Conservation (phyloP, 371 early-diverging fungal species). For the Apophysomyces variabilis region DNA sequence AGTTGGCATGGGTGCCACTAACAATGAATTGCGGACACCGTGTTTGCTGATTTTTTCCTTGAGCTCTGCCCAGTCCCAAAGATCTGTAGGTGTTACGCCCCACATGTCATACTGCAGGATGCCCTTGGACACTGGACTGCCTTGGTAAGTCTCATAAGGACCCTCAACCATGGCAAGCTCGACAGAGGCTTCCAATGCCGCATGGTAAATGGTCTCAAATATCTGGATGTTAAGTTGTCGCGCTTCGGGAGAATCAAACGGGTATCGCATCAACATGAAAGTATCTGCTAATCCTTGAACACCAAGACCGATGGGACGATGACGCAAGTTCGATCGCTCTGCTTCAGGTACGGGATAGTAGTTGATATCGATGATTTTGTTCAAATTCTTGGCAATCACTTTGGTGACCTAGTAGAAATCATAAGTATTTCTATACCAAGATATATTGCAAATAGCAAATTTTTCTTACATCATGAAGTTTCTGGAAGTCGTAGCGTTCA, state of each 20-base stretch:
- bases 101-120: constrained; percentile 96
- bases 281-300: constrained; percentile 99
- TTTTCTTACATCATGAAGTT: constrained; percentile 43
- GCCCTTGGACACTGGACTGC: constrained; percentile 92
- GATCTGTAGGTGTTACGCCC: constrained; percentile 76
- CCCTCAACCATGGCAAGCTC: constrained; percentile 88
- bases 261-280: constrained; percentile 91
- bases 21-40: constrained; percentile 95
- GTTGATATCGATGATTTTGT: constrained; percentile 97
- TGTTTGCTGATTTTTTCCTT: constrained; percentile 80
- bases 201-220: constrained; percentile 98
- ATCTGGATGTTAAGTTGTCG: constrained; percentile 86
- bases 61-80: constrained; percentile 91
- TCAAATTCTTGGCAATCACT: constrained; percentile 88
- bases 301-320: constrained; percentile 98
- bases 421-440: neutral
- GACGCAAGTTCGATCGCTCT: constrained; percentile 84
- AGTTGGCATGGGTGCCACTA: constrained; percentile 99
- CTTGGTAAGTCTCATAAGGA: constrained; percentile 89
- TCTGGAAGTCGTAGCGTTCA: constrained; percentile 56
- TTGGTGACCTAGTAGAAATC: constrained; percentile 63
- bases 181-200: constrained; percentile 92
- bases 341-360: constrained; percentile 97
- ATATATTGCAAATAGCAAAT: neutral
- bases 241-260: constrained; percentile 95